Evolutionary conservation across 805 yeast genomes (phyloP).

Genomic region (Tetrapisispora namnaoensis): DNA sequence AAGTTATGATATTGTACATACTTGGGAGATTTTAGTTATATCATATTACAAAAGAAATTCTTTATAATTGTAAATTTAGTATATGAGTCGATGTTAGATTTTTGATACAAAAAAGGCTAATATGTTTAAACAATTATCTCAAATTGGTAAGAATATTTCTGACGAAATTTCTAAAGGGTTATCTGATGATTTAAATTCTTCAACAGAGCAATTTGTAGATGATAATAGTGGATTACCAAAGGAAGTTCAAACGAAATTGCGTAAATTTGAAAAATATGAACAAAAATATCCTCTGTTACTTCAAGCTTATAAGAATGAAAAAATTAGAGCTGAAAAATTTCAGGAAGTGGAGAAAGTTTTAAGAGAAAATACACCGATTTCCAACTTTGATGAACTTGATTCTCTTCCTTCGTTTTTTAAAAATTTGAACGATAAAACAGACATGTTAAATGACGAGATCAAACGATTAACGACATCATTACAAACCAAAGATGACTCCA

Average conservation of each 20-base stretch:
- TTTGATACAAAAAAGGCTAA: neutral
- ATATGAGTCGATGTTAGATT: neutral
- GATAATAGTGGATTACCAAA: constrained; percentile 42
- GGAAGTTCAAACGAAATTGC: constrained; percentile 50
- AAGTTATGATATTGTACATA: no score
- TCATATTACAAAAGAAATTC: no score
- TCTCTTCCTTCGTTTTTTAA: constrained; percentile 59
- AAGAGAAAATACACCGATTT: constrained; percentile 72
- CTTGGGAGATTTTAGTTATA: no score
- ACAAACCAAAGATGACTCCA: constrained; percentile 7
- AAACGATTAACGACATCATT: constrained; percentile 31
- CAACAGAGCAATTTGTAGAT: constrained; percentile 11
- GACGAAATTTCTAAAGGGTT: constrained; percentile 48
- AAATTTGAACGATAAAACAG: constrained; percentile 50
- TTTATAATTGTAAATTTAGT: no score
- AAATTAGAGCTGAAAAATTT: constrained; percentile 52
- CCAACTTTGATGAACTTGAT: constrained; percentile 63
- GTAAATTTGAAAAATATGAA: constrained; percentile 78
- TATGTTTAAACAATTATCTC: constrained; percentile 51
- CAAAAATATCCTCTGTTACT: constrained; percentile 78
- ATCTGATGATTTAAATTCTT: constrained; percentile 21
- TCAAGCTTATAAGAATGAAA: constrained; percentile 78
- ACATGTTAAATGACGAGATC: constrained; percentile 56
- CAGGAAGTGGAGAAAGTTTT: constrained; percentile 56
- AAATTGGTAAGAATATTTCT: constrained; percentile 50